Conservation (phyloP, 2,329 filamentous ascomycete species). For the Ophiocordyceps robertsii region DNA sequence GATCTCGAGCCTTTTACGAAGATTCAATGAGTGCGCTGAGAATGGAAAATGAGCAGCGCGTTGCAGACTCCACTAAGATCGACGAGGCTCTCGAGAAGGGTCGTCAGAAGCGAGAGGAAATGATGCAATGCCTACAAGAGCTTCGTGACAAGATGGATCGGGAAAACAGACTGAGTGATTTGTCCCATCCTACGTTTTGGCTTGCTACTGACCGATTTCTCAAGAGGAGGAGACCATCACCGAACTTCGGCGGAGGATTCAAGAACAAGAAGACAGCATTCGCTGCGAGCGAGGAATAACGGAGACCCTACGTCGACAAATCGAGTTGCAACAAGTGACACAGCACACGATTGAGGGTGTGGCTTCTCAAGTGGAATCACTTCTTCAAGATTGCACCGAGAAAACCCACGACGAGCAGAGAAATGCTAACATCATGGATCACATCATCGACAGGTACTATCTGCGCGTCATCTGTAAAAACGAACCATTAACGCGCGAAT, state of each 20-base stretch:
- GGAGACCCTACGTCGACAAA: conserved; percentile 3
- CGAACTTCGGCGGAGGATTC: conserved; percentile 8
- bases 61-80: conserved; percentile 9
- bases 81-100: conserved; percentile 14
- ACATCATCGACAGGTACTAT: conserved; percentile 9
- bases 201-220: background rate
- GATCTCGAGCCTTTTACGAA: conserved; percentile 18
- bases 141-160: conserved; percentile 9
- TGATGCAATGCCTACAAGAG: conserved; percentile 16
- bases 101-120: conserved; percentile 17
- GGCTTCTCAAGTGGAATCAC: conserved; percentile 8
- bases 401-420: background rate
- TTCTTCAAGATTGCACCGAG: conserved; percentile 5
- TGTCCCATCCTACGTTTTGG: too few species aligned
- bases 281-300: conserved; percentile 2
- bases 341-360: conserved; percentile 5
- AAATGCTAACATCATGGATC: conserved; percentile 1
- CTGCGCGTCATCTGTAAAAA: background rate
- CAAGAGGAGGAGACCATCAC: conserved; percentile 13
- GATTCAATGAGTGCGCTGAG: conserved; percentile 19
- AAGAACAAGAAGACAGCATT: conserved; percentile 7
- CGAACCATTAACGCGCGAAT: background rate
- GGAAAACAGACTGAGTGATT: conserved; percentile 12
- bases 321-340: conserved; percentile 5
- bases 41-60: conserved; percentile 14